Conservation (phyloP, 176 grass and related monocot genomes). For the Urochloa ruziziensis region DNA sequence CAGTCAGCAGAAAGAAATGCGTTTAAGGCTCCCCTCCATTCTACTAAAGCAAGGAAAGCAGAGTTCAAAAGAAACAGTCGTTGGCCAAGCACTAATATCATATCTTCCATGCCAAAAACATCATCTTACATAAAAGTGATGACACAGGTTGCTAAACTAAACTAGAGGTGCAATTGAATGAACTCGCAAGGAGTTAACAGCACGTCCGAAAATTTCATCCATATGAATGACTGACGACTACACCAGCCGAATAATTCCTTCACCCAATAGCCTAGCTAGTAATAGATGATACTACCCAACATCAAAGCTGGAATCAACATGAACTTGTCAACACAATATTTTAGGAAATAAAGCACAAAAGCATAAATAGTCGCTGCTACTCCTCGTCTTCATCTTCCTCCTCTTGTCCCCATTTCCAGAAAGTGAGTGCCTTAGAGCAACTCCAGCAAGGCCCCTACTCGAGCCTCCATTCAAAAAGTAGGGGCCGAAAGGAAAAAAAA, state of each 20-base stretch:
- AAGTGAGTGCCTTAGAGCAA: too few relatives aligned
- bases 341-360: too few relatives aligned
- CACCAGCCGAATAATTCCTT: neutral
- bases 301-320: constrained; percentile 20
- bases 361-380: too few relatives aligned
- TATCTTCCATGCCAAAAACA: too few relatives aligned
- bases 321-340: neutral
- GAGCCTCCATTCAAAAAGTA: too few relatives aligned
- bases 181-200: neutral
- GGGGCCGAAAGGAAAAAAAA: too few relatives aligned
- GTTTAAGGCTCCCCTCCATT: neutral
- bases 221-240: constrained; percentile 2
- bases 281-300: constrained; percentile 25
- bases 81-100: neutral
- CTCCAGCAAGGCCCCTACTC: too few relatives aligned
- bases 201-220: constrained; percentile 27
- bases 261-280: constrained; percentile 21
- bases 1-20: neutral
- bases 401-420: too few relatives aligned
- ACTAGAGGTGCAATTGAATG: constrained; percentile 1
- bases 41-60: neutral
- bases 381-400: too few relatives aligned
- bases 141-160: neutral
- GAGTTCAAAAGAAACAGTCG: neutral
- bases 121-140: constrained; percentile 11